Evolutionary conservation across 345 rosid species (phyloP).

Genomic region (Luvunga scandens): DNA sequence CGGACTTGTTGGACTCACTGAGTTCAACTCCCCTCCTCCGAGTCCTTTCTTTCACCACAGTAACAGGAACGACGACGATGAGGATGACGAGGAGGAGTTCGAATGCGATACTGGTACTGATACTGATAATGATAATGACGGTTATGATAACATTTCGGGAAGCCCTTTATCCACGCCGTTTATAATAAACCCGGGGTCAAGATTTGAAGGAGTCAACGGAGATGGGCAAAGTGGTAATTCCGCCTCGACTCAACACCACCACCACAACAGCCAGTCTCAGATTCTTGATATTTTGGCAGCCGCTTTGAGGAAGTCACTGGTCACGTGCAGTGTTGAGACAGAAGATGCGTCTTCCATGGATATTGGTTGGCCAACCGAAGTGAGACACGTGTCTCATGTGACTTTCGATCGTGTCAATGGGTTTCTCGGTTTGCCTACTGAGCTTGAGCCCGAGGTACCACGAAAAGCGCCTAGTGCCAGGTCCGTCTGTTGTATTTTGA

Average conservation of each 20-base stretch:
- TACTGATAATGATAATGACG: constrained; percentile 21
- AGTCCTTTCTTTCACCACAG: constrained; percentile 26
- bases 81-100: constrained; percentile 30
- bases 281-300: constrained; percentile 62
- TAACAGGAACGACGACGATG: constrained; percentile 16
- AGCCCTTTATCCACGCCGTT: constrained; percentile 49
- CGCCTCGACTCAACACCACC: constrained; percentile 18
- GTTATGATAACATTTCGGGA: constrained; percentile 6
- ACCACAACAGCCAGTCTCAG: constrained; percentile 35
- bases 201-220: constrained; percentile 31
- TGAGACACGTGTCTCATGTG: constrained; percentile 85
- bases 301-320: constrained; percentile 75
- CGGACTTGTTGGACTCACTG: constrained; percentile 48
- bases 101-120: constrained; percentile 35
- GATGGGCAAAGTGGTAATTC: constrained; percentile 23
- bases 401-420: constrained; percentile 89
- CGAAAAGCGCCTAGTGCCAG: constrained; percentile 80
- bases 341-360: constrained; percentile 57
- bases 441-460: constrained; percentile 77
- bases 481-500: constrained; percentile 27
- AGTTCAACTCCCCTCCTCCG: constrained; percentile 30
- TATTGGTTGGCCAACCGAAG: constrained; percentile 82
- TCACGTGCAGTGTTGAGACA: constrained; percentile 67
- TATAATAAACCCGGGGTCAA: constrained; percentile 41
- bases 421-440: constrained; percentile 87